A percentile compares a stretch with the other conserved stretches of the same genome.
phyloP scores from a whole-genome alignment of 2,329 filamentous ascomycete genomes.

The Polychaeton citri region DNA sequence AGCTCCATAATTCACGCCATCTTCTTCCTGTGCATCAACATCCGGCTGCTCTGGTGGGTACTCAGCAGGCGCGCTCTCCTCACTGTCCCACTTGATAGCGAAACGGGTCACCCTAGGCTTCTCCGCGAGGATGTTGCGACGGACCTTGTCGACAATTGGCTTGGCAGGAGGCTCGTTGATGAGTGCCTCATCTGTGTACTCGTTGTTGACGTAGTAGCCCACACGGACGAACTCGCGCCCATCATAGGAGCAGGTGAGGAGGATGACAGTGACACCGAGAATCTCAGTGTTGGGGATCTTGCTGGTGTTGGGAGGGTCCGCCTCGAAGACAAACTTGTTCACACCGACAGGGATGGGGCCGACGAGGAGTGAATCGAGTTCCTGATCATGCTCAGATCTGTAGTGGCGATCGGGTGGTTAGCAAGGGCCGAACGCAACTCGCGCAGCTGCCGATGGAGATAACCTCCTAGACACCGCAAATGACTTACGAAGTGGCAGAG shows the following conservation, averaged over 20 bases:
- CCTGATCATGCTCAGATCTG: conserved; percentile 93
- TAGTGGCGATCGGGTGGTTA: too few relatives aligned
- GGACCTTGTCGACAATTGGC: conserved; percentile 82
- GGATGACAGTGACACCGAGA: conserved; percentile 89
- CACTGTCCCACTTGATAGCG: conserved; percentile 99
- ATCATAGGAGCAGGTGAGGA: conserved; percentile 93
- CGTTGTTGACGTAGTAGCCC: conserved; percentile 99
- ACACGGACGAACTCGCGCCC: conserved; percentile 93
- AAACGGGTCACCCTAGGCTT: conserved; percentile 97
- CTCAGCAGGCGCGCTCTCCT: conserved; percentile 87
- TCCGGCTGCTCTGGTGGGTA: conserved; percentile 97
- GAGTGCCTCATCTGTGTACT: conserved; percentile 88
- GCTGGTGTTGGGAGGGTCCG: conserved; percentile 77
- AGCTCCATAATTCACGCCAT: conserved; percentile 72
- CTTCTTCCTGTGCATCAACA: conserved; percentile 73
- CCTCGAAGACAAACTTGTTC: conserved; percentile 98
- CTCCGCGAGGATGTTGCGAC: conserved; percentile 84
- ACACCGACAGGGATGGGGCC: conserved; percentile 95
- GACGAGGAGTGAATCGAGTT: conserved; percentile 91
- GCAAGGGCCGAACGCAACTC: too few relatives aligned
- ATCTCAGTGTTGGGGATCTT: conserved; percentile 92
- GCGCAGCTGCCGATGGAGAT: too few relatives aligned
- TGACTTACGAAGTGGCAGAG: conserved; percentile 85
- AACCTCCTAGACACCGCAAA: too few relatives aligned
- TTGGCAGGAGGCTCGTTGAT: conserved; percentile 81